Base-by-base conservation (phyloP, 306 rosid species). In the Pachyrhizus erosus region DNA sequence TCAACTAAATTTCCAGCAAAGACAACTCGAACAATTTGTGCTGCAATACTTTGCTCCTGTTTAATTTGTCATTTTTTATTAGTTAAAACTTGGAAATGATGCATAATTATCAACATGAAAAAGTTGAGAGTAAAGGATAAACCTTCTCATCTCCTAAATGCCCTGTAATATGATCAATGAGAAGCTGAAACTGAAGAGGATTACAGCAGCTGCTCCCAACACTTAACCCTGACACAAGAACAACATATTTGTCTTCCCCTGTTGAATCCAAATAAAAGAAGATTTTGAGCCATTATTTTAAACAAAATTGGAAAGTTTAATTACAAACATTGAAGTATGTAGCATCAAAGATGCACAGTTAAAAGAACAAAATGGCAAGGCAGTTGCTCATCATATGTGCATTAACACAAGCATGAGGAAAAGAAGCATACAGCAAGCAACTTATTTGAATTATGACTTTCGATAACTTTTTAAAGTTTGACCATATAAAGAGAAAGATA, bases 131-230 rank as follows among this genome's bases (percentile, higher is more conserved):
- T 77, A 79, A 76, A 69, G 49, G 66, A 42, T 18, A 29, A 84
- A 95, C 98, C 96, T 89, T 88, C 87, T 89, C 94, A 84, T 96
- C 99, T 82, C 98, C 99, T 87, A 96, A 88, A 86, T 96, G 97
- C 43, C 99, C 99, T 10, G 99, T 96, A 71, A 96, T 91, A 86
- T 96, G 97, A 83, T 96, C 99, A 80, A 96, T 84, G 76, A 93
- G 91, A 84, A 96, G 99, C 93, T 93, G 99, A 84, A 93, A 86
- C 76, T 88, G 96, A 54, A 96, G 98, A 76, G 99, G 99, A 83
- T 93, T 93, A 65, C 88, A 87, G 82, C 45, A 76, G 89, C 91
- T 83, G 84, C 93, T 91, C 82, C 99, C 99, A 84, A 92, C 77
- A 70, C 83, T 88, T 78, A 96, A 84, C 73, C 99, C 99, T 0